These are phyloP conservation scores for Trypanosoma platydactyli DNA, from an alignment of 208 protist species.

Conservation along the genomic window DNA sequence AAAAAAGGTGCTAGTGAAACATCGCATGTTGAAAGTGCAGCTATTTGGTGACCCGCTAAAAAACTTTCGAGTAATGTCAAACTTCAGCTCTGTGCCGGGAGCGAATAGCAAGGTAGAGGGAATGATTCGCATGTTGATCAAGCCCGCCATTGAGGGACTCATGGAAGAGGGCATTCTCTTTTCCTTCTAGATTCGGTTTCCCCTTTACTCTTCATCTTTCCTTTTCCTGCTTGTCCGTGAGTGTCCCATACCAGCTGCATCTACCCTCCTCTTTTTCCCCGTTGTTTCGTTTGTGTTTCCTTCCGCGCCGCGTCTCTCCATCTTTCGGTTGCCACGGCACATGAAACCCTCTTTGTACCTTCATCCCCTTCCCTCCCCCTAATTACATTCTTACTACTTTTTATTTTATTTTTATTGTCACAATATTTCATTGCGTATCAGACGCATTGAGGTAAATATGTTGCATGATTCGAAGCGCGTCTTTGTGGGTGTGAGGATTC, in stretches of 20 bases:
- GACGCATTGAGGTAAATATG: neutral
- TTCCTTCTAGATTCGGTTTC: neutral
- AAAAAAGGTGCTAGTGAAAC: constrained; percentile 49
- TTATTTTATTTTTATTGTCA: neutral
- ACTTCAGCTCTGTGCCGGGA: constrained; percentile 74
- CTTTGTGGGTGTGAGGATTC: constrained; percentile 83
- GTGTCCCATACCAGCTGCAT: neutral
- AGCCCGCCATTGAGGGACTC: constrained; percentile 74
- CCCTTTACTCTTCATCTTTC: neutral
- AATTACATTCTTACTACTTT: neutral
- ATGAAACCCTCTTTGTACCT: neutral
- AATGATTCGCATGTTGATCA: constrained; percentile 71
- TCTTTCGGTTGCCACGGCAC: neutral
- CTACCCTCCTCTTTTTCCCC: constrained; percentile 1
- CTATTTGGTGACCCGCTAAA: constrained; percentile 88
- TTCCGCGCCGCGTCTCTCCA: too few relatives aligned
- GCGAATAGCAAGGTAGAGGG: constrained; percentile 78
- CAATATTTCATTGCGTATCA: too few relatives aligned
- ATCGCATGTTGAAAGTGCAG: constrained; percentile 69
- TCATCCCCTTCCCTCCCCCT: too few relatives aligned
- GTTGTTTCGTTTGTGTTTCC: constrained; percentile 4
- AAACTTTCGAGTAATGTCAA: constrained; percentile 71
- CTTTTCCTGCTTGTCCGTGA: neutral
- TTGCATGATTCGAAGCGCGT: constrained; percentile 46
- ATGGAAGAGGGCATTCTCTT: constrained; percentile 80